Evolutionary conservation across 768 basidiomycete species (phyloP), one percentile per base, ranked within the genome.

Genomic region (Tulasnella sp.): DNA sequence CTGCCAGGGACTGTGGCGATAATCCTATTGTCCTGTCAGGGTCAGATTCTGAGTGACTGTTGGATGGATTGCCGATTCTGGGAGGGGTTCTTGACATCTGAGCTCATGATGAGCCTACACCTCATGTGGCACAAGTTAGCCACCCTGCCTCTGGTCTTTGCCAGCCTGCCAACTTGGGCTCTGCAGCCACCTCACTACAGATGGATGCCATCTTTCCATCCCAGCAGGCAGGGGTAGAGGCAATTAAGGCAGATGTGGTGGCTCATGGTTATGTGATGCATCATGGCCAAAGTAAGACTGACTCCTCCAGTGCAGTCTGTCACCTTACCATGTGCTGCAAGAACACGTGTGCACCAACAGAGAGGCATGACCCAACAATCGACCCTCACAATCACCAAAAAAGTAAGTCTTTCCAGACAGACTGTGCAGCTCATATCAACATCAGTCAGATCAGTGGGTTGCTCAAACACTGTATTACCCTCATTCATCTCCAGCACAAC

Each of bases 401-500:
- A 10, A 23, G 45, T 10, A 50, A 51, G 47, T 19, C 47, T 13
- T 21, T 21, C 23, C 41, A 13, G 9, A 47, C 56, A 3, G 21
- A 17, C 7, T 58, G 56, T 29, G 21, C 17, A 11, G 56, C 56
- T 29, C 56, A 58, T 26, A 26, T 58, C 56, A 58, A 58, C 19
- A 50, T 48, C 47, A 55, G 43, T 23, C 44, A 45, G 8, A 15
- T 26, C 21, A 26, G 9, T 2, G 24, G 17, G 2, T 23, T 45
- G 27, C 10, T 8, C 30, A 4, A 15, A 7, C 49, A 27, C 15
- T 17, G 26, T 19, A 19, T 58, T 26, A 24, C 56, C 27, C 11
- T 26, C 5, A 26, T 45, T 13, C 10, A 51, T 26, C 11, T 15
- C 44, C 43, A 53, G 1, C 72, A 73, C 45, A 71, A 72, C 51